Evolutionary conservation across 192 early-diverging fungal species (phyloP).

Genomic region (Rhizoclosmatium globosum): DNA sequence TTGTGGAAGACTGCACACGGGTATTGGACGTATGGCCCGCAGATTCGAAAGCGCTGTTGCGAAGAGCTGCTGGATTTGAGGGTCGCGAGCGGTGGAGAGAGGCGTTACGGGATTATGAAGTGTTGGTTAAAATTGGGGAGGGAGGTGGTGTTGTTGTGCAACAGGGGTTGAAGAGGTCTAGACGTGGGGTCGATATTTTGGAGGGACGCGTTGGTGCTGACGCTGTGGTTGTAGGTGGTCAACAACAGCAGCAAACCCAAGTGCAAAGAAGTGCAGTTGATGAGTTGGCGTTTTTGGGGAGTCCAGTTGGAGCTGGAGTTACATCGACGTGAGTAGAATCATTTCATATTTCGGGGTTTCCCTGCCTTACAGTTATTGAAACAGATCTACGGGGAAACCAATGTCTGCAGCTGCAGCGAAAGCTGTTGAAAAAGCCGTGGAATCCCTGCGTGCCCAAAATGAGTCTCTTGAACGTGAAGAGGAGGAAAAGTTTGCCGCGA

Average conservation of each 20-base stretch:
- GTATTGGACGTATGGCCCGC: slow-evolving; percentile 56
- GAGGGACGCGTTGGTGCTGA: not conserved
- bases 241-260: not conserved
- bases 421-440: slow-evolving; percentile 67
- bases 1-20: slow-evolving; percentile 72
- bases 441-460: slow-evolving; percentile 78
- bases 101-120: slow-evolving; percentile 63
- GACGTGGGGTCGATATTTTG: slow-evolving; percentile 49
- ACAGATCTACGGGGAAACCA: slow-evolving; percentile 20
- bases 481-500: slow-evolving; percentile 73
- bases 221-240: not conserved
- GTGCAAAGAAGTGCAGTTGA: slow-evolving; percentile 1
- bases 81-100: slow-evolving; percentile 79
- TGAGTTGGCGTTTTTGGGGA: slow-evolving; percentile 12
- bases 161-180: slow-evolving; percentile 65
- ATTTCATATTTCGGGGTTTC: not conserved
- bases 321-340: not conserved
- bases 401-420: slow-evolving; percentile 31
- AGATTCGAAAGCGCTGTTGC: slow-evolving; percentile 81
- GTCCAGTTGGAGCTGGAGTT: not conserved
- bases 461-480: slow-evolving; percentile 77
- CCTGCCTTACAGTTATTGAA: not conserved
- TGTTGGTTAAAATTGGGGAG: slow-evolving; percentile 38
- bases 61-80: slow-evolving; percentile 84
- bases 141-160: slow-evolving; percentile 45